These are phyloP conservation scores for Marasmius oreades DNA, from an alignment of 1,284 basidiomycete genomes.

Conservation along the genomic window DNA sequence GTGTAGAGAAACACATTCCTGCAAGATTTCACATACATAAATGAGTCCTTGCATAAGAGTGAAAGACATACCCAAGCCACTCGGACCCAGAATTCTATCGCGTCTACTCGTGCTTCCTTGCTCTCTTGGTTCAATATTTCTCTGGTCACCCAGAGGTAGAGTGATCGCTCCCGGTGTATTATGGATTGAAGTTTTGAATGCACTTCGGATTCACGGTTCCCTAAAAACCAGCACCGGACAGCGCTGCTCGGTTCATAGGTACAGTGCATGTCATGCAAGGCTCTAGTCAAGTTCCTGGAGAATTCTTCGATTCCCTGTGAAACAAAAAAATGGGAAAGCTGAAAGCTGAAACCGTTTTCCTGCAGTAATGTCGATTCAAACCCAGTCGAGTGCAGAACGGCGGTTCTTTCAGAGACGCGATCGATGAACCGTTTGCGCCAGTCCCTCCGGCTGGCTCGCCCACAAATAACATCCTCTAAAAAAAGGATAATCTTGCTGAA, in stretches of 20 bases:
- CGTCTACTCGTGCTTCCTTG: constrained; percentile 21
- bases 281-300: constrained; percentile 39
- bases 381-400: constrained; percentile 4
- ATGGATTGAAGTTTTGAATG: constrained; percentile 26
- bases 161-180: constrained; percentile 32
- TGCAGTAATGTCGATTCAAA: constrained; percentile 16
- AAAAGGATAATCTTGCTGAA: constrained; percentile 19
- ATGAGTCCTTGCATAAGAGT: neutral
- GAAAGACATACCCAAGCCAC: constrained; percentile 33
- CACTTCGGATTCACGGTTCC: constrained; percentile 21
- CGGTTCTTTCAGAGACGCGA: neutral
- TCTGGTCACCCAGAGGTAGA: constrained; percentile 37
- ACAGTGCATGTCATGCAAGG: constrained; percentile 31
- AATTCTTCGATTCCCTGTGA: constrained; percentile 35
- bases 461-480: constrained; percentile 2
- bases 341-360: constrained; percentile 20
- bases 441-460: neutral
- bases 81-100: constrained; percentile 40
- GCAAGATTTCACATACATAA: neutral
- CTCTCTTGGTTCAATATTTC: constrained; percentile 29
- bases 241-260: constrained; percentile 39
- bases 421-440: neutral
- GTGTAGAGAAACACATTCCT: constrained; percentile 40
- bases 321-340: constrained; percentile 30
- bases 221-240: constrained; percentile 32